These are phyloP conservation scores for Xylaria longipes DNA, from an alignment of 495 filamentous ascomycete genomes.

Conservation along the genomic window DNA sequence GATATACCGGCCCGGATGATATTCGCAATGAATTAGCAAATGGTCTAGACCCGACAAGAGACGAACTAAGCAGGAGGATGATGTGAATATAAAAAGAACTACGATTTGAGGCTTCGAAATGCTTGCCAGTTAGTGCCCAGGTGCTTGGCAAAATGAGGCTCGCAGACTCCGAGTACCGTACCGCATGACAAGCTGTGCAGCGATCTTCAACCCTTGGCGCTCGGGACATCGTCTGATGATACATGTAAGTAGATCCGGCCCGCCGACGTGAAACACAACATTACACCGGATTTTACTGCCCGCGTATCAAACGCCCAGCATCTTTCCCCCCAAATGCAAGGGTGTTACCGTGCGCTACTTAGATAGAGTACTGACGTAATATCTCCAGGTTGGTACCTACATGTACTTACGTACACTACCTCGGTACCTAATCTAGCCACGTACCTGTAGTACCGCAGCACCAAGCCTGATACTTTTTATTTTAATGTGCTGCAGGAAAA, in stretches of 20 bases:
- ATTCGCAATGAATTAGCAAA: not conserved
- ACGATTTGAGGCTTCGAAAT: not conserved
- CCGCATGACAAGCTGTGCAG: constrained; percentile 18
- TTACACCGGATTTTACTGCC: constrained; percentile 13
- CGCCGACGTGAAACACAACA: constrained; percentile 19
- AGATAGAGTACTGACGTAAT: not conserved
- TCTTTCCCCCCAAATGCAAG: not conserved
- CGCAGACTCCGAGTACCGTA: constrained; percentile 5
- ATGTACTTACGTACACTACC: not conserved
- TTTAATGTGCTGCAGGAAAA: too few relatives aligned
- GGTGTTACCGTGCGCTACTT: not conserved
- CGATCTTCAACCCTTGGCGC: constrained; percentile 13
- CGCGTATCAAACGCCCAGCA: constrained; percentile 12
- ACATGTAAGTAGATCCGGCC: constrained; percentile 18
- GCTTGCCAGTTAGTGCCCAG: not conserved
- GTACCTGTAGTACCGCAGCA: too few relatives aligned
- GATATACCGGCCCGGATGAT: not conserved
- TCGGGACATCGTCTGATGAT: constrained; percentile 15
- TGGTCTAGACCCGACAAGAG: not conserved
- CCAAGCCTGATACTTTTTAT: not conserved
- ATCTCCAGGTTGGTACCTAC: not conserved
- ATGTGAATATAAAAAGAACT: not conserved
- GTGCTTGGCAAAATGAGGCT: constrained; percentile 14
- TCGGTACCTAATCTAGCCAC: not conserved
- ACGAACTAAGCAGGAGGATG: not conserved